Percentiles rank a stretch among this genome's conserved stretches.
Conservation (phyloP, 2,329 filamentous ascomycete species). For the Epichloe elymi region DNA sequence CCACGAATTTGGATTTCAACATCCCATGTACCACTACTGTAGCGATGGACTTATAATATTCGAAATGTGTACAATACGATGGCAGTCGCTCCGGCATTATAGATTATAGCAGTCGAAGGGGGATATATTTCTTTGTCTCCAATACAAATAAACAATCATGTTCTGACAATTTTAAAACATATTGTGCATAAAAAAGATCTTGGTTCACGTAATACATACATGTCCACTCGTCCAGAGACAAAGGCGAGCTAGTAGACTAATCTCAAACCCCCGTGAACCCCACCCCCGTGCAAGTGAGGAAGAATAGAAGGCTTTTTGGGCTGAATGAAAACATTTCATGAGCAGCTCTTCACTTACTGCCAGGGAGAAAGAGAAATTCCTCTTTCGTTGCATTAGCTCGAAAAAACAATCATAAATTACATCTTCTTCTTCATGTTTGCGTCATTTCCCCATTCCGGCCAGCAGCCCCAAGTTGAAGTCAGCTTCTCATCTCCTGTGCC, state of each 20-base stretch:
- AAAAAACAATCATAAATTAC: neutral
- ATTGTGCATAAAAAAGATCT: neutral
- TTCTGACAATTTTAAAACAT: neutral
- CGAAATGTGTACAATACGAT: neutral
- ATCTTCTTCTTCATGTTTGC: neutral
- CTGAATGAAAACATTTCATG: slow-evolving; percentile 21
- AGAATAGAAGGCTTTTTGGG: slow-evolving; percentile 2
- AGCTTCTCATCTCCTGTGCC: neutral
- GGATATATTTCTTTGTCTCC: neutral
- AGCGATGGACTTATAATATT: neutral
- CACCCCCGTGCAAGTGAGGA: too few species aligned
- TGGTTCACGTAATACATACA: slow-evolving; percentile 1
- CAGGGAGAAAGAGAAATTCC: slow-evolving; percentile 8
- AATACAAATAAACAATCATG: neutral
- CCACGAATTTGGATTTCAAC: neutral
- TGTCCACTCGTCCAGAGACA: neutral
- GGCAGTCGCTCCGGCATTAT: neutral
- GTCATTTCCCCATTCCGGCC: neutral
- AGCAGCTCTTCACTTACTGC: slow-evolving; percentile 10
- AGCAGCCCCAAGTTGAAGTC: neutral
- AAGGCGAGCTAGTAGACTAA: neutral
- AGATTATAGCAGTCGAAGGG: too few species aligned
- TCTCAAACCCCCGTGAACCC: too few species aligned
- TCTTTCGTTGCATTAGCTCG: slow-evolving; percentile 17
- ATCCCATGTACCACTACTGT: too few species aligned